Percentiles rank a stretch among this genome's conserved stretches.
phyloP scores from a whole-genome alignment of 2,329 filamentous ascomycete genomes.

The Cladosporium velox region DNA sequence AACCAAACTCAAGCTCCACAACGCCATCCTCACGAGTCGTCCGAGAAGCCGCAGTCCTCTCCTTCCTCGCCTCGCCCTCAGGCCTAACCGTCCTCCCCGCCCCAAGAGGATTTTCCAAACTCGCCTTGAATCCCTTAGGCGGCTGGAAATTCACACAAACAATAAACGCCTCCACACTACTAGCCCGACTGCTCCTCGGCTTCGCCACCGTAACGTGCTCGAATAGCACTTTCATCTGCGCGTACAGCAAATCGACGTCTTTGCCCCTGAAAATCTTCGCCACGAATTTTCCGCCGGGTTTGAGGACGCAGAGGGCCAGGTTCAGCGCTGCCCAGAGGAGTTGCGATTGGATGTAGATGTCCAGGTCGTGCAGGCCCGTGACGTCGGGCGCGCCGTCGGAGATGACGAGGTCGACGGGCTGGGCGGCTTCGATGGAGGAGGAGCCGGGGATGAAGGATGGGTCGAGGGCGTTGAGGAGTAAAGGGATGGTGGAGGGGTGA shows the following conservation, averaged over 20 bases:
- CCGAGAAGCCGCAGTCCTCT: slow-evolving; percentile 31
- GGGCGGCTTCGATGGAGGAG: slow-evolving; percentile 54
- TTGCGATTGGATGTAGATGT: slow-evolving; percentile 97
- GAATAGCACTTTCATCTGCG: slow-evolving; percentile 91
- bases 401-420: slow-evolving; percentile 88
- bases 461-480: slow-evolving; percentile 82
- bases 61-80: slow-evolving; percentile 8
- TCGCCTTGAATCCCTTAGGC: slow-evolving; percentile 73
- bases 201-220: slow-evolving; percentile 86
- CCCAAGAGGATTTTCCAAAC: slow-evolving; percentile 73
- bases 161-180: slow-evolving; percentile 94
- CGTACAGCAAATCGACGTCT: slow-evolving; percentile 93
- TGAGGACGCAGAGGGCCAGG: slow-evolving; percentile 86
- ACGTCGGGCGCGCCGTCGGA: slow-evolving; percentile 96
- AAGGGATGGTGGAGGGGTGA: slow-evolving; percentile 89
- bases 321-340: slow-evolving; percentile 92
- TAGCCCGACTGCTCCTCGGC: slow-evolving; percentile 89
- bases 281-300: slow-evolving; percentile 92
- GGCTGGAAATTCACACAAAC: slow-evolving; percentile 89
- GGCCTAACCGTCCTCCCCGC: slow-evolving; percentile 57
- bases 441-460: slow-evolving; percentile 53
- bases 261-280: slow-evolving; percentile 96
- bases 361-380: slow-evolving; percentile 92
- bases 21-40: slow-evolving; percentile 49
- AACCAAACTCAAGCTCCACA: slow-evolving; percentile 51